Base-by-base conservation (phyloP, 2,329 filamentous ascomycete genomes). In the Ascochyta clinopodiicola region DNA sequence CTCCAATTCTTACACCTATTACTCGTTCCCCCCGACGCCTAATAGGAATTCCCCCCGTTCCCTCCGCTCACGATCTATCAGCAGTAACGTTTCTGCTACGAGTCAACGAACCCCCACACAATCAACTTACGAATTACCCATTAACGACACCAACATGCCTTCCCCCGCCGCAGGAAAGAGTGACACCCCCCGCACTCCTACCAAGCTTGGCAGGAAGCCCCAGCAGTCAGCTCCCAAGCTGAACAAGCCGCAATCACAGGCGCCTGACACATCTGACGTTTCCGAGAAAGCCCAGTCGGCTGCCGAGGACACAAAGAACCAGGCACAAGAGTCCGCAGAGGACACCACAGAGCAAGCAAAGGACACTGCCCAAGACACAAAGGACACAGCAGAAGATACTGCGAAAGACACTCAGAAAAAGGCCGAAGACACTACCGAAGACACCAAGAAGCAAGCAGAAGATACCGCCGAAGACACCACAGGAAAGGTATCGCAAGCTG, bases 101-200 rank as follows among this genome's bases (percentile, higher is more conserved):
- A 72, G 69, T 51, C 68, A 69, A 70, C 63, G 63, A 59, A 66
- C 68, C 29, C 56, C 63, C 43, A 65, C 66, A 66, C 40, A 57
- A 51, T 70, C 67, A 54, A 68, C 69, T 60, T 66, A 68, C 62
- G 67, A 69, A 61, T 63, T 69, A 47, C 60, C 65, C 32, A 37
- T 53, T 50, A 55, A 67, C 61, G 56, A 70, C 57, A 55, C 69
- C 66, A 75, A 63, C 48, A 82, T 82, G 80, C 79, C 80, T 68
- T 81, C 80, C 55, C 80, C 80, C 67, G 79, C 80, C 62, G 79
- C 80, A 61, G 80, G 79, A 70, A 81, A 80, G 75, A 70, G 76
- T 70, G 75, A 76, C 45, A 70, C 73, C 60, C 80, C 79, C 64
- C 79, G 79, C 73, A 82, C 80, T 58, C 80, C 80, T 34, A 82